Evolutionary conservation across 371 early-diverging fungal species (phyloP).

Genomic region (Haplosporangium sp.): DNA sequence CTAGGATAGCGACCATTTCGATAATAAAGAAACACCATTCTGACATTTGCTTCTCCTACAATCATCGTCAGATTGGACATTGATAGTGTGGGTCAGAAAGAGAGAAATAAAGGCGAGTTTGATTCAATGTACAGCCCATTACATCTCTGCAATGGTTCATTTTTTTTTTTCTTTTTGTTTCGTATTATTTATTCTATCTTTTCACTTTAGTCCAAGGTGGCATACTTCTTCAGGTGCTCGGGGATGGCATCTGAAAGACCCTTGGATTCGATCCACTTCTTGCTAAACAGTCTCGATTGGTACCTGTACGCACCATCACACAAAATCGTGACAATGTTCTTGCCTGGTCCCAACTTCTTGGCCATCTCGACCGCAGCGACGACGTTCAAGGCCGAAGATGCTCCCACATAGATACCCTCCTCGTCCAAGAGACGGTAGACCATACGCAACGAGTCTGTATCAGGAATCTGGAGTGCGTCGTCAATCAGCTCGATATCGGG

Average conservation of each 20-base stretch:
- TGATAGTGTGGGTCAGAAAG: no score
- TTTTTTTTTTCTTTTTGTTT: no score
- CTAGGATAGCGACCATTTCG: no score
- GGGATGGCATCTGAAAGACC: constrained; percentile 83
- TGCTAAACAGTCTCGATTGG: constrained; percentile 90
- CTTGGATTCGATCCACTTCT: constrained; percentile 88
- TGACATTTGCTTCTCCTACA: no score
- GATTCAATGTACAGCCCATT: no score
- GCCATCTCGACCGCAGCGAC: constrained; percentile 95
- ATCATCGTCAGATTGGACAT: no score
- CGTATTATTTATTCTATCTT: no score
- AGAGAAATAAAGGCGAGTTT: no score
- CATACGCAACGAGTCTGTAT: constrained; percentile 87
- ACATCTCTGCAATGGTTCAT: no score
- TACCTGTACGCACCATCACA: constrained; percentile 95
- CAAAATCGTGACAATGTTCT: constrained; percentile 86
- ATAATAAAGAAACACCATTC: no score
- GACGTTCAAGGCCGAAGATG: constrained; percentile 92
- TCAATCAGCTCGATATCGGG: constrained; percentile 84
- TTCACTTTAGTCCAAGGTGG: constrained; percentile 62
- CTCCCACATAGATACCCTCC: constrained; percentile 95
- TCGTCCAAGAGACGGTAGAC: constrained; percentile 89
- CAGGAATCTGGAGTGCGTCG: constrained; percentile 84
- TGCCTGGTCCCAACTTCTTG: constrained; percentile 84
- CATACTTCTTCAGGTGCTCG: constrained; percentile 85